Conservation (phyloP, 2,329 filamentous ascomycete species). For the Pezicula rhizophila region DNA sequence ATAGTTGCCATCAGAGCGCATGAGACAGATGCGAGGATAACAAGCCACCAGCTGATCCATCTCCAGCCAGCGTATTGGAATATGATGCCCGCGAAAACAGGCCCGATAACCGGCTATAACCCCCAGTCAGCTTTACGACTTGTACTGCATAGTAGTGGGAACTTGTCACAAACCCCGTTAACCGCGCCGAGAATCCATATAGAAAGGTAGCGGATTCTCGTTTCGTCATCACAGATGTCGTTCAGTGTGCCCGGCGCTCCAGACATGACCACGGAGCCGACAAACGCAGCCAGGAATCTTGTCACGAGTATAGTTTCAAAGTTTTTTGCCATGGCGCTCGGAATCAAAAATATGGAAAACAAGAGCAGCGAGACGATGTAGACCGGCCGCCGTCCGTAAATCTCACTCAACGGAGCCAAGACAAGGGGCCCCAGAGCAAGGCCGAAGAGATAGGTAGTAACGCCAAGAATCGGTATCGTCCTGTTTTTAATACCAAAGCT, state of each 20-base stretch:
- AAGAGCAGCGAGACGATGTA: constrained; percentile 59
- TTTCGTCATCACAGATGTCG: constrained; percentile 73
- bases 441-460: constrained; percentile 74
- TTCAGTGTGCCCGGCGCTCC: constrained; percentile 79
- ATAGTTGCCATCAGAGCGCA: too few relatives aligned
- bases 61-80: too few relatives aligned
- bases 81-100: too few relatives aligned
- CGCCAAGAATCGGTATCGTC: constrained; percentile 58
- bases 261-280: constrained; percentile 72
- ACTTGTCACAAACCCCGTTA: too few relatives aligned
- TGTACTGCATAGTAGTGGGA: too few relatives aligned
- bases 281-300: constrained; percentile 66
- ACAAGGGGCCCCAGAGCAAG: constrained; percentile 66
- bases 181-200: constrained; percentile 75
- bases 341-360: constrained; percentile 66
- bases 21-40: too few relatives aligned
- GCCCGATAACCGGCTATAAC: too few relatives aligned
- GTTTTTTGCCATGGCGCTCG: constrained; percentile 63
- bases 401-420: constrained; percentile 67
- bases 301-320: constrained; percentile 63
- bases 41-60: too few relatives aligned
- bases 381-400: constrained; percentile 63
- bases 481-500: constrained; percentile 49
- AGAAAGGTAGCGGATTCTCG: constrained; percentile 74
- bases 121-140: too few relatives aligned